A percentile compares a stretch with the other conserved stretches of the same genome.
These are phyloP conservation scores for Ophiocordyceps camponoti-leonardi DNA, from an alignment of 2,329 filamentous ascomycete species.

Conservation along the genomic window DNA sequence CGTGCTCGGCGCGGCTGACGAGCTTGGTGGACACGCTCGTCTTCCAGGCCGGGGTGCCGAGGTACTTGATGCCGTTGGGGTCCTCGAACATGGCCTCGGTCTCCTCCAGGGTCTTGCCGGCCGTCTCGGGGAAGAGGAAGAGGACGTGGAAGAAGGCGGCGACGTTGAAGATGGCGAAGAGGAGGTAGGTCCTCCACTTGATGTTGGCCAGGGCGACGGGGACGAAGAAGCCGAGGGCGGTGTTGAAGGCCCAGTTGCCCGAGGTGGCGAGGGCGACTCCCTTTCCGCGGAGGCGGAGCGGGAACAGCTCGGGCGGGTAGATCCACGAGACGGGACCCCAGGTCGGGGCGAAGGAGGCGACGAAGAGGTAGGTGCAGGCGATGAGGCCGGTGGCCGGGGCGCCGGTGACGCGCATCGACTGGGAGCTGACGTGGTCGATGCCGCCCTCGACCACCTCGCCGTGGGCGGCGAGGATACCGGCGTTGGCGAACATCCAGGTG, in stretches of 20 bases:
- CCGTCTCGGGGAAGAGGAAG: conserved; percentile 40
- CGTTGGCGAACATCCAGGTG: conserved; percentile 47
- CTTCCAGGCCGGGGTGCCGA: conserved; percentile 17
- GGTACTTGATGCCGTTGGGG: conserved; percentile 12
- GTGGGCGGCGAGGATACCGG: conserved; percentile 34
- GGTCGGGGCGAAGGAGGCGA: conserved; percentile 50
- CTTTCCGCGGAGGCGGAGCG: conserved; percentile 35
- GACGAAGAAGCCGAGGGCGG: conserved; percentile 20
- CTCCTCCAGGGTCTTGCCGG: conserved; percentile 36
- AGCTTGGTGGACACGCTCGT: conserved; percentile 8
- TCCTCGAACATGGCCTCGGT: conserved; percentile 30
- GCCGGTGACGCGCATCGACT: conserved; percentile 8
- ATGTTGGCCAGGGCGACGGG: conserved; percentile 20
- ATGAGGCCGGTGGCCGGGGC: conserved; percentile 46
- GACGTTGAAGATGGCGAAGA: conserved; percentile 35
- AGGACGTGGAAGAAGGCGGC: conserved; percentile 31
- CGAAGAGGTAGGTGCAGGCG: conserved; percentile 57
- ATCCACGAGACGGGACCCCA: conserved; percentile 59
- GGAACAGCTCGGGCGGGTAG: conserved; percentile 49
- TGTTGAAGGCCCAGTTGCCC: conserved; percentile 23
- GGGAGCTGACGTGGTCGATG: not conserved
- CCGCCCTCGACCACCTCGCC: conserved; percentile 18
- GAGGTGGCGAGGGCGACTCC: conserved; percentile 35
- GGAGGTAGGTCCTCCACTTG: conserved; percentile 33
- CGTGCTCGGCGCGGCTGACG: conserved; percentile 9